Evolutionary conservation across 2,329 filamentous ascomycete species (phyloP).

Genomic region (Talaromyces funiculosus): DNA sequence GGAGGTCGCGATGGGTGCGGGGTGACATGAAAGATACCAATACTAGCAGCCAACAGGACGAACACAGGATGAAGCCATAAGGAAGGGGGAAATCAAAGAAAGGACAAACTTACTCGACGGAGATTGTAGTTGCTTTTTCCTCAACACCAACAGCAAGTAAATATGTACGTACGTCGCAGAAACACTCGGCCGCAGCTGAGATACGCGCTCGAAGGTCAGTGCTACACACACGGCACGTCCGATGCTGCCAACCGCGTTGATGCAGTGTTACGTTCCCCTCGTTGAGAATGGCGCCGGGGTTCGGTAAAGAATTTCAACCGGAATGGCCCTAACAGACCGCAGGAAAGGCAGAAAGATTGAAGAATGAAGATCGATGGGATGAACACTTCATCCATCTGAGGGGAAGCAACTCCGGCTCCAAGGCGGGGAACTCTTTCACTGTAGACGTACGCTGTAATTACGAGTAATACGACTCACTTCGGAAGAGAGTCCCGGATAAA

Average conservation of each 20-base stretch:
- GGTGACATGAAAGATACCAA: neutral
- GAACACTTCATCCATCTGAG: neutral
- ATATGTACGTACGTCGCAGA: neutral
- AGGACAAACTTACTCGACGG: neutral
- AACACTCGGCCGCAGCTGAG: neutral
- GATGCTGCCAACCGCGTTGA: neutral
- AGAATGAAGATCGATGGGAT: neutral
- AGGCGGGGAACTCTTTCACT: neutral
- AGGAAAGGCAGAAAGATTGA: neutral
- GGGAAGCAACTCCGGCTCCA: neutral
- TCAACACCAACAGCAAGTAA: neutral
- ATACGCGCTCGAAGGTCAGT: conserved; percentile 1
- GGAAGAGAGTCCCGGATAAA: neutral
- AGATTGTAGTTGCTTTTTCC: neutral
- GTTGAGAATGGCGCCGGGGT: neutral
- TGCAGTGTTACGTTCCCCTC: neutral
- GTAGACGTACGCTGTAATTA: conserved; percentile 2
- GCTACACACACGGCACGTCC: neutral
- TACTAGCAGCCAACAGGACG: neutral
- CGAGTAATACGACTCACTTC: neutral
- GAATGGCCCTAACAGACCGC: neutral
- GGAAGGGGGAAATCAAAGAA: neutral
- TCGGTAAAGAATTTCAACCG: neutral
- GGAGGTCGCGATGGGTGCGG: neutral
- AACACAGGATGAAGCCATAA: neutral